Evolutionary conservation across 805 yeast genomes (phyloP), one percentile per base, ranked within the genome.

Genomic region (Metschnikowia cubensis): DNA sequence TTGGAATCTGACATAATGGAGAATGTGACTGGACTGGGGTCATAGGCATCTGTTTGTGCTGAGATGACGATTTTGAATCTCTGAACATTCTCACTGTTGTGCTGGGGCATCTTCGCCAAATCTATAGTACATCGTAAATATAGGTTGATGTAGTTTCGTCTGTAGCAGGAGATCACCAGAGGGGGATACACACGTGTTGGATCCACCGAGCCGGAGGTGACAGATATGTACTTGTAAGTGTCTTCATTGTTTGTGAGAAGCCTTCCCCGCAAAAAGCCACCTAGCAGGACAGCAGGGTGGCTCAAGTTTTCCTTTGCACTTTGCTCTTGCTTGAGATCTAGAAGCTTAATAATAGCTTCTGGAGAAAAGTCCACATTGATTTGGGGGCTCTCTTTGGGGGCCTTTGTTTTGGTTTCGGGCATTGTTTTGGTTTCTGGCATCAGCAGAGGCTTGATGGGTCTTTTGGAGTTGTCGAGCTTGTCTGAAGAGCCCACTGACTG

Each of bases 111-210:
- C 14, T 41, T 14, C 18, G 46, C 42, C 13, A 29, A 14, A 22
- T 49, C 51, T 14, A 45, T 40, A 3, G 47, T 20, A 11, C 50
- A 41, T 21, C 45, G 42, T 21, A 52, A 49, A 33, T 49, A 45
- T 14, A 52, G 25, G 51, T 69, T 74, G 42, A 74, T 71, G 55
- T 61, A 72, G 54, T 75, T 75, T 49, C 80, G 57, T 51, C 80
- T 59, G 57, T 75, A 75, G 54, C 79, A 75, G 10, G 76, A 68
- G 21, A 75, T 67, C n/a, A 73, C 75, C 47, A 59, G 66, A 11
- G 76, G 73, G 37, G 65, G 65, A 38, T 53, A 50, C 20, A 34
- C 21, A 32, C 32, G 50, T 6, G 32, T 6, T 3, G 40, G 49
- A 45, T 51, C 50, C 25, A 55, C 55, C 15, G 51, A 20, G 14